Percentiles rank a stretch among this genome's conserved stretches.
These are phyloP conservation scores for Cordyceps cateniannulata DNA, from an alignment of 2,329 filamentous ascomycete species.

Conservation along the genomic window DNA sequence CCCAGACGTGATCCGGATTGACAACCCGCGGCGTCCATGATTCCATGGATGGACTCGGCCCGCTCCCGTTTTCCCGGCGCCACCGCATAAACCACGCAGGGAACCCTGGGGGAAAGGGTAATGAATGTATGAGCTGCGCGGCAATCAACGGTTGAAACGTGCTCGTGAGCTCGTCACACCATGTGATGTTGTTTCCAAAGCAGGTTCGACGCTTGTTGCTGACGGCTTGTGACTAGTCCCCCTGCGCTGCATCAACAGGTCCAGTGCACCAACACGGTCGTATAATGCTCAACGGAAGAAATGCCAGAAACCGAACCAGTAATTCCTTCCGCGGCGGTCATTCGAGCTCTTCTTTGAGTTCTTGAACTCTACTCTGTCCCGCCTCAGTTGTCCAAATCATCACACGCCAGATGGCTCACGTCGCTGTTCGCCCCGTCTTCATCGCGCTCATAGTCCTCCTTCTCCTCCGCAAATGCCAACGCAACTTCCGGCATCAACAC, in stretches of 20 bases:
- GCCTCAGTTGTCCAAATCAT: background rate
- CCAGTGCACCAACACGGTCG: no score
- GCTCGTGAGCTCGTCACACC: background rate
- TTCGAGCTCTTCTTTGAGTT: background rate
- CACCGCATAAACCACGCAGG: slow-evolving; percentile 7
- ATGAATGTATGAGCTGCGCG: background rate
- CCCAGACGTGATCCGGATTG: slow-evolving; percentile 1
- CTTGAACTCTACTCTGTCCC: no score
- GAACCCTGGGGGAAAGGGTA: no score
- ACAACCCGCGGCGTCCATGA: background rate
- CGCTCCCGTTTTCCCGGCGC: background rate
- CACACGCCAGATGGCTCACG: background rate
- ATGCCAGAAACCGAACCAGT: background rate
- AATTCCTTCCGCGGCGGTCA: no score
- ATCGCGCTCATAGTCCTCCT: background rate
- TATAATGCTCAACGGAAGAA: background rate
- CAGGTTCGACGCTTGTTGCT: background rate
- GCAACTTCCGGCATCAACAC: no score
- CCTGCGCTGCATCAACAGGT: no score
- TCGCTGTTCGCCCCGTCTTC: background rate
- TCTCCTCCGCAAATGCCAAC: no score
- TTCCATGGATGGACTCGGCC: background rate
- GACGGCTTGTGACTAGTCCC: background rate
- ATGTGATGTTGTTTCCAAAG: background rate
- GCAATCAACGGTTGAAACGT: background rate